Percentiles rank a stretch among this genome's conserved stretches.
These are phyloP conservation scores for Candida suzukii DNA, from an alignment of 805 yeast genomes.

Conservation along the genomic window DNA sequence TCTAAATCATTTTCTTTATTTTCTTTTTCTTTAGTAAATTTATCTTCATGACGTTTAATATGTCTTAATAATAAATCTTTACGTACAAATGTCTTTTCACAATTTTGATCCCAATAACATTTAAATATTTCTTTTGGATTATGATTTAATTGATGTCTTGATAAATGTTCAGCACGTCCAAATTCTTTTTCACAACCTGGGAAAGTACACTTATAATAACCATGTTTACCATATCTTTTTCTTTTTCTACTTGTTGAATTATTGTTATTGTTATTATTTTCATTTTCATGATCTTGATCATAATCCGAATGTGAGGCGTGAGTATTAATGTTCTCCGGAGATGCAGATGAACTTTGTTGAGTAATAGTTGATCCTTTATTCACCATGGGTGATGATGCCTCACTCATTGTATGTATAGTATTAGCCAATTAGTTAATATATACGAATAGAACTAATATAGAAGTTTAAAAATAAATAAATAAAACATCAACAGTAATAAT, in stretches of 20 bases:
- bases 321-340: too few species aligned
- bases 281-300: background rate
- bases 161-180: slow-evolving; percentile 55
- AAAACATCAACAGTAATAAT: too few species aligned
- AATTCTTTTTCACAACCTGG: slow-evolving; percentile 50
- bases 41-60: slow-evolving; percentile 32
- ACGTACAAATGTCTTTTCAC: slow-evolving; percentile 58
- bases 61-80: slow-evolving; percentile 47
- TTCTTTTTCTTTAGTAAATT: slow-evolving; percentile 1
- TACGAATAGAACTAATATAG: too few species aligned
- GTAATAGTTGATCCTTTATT: too few species aligned
- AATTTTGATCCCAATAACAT: slow-evolving; percentile 36
- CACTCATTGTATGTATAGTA: too few species aligned
- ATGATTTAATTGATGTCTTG: slow-evolving; percentile 60
- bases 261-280: background rate
- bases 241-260: background rate
- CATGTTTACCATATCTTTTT: background rate
- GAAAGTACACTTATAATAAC: slow-evolving; percentile 27
- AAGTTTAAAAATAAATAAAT: too few species aligned
- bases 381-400: too few species aligned
- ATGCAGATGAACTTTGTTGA: too few species aligned
- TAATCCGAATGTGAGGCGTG: too few species aligned
- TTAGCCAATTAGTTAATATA: too few species aligned
- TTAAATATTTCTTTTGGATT: slow-evolving; percentile 45
- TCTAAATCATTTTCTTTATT: slow-evolving; percentile 1